phyloP scores from a whole-genome alignment of 1,284 basidiomycete genomes.

The Pseudozyma sp. region DNA sequence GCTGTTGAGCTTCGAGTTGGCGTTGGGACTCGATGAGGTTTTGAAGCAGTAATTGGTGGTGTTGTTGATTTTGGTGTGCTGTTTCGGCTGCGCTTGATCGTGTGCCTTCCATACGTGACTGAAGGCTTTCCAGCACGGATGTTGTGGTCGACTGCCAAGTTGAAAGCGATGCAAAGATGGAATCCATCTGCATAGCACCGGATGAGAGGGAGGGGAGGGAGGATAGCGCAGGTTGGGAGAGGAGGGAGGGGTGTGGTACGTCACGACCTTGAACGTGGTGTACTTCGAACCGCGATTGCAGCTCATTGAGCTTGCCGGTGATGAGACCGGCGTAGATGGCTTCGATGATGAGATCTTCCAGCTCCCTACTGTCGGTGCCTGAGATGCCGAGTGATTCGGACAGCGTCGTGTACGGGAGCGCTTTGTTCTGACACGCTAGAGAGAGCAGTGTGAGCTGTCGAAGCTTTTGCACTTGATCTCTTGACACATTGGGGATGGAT shows the following conservation, averaged over 20 bases:
- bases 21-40: conserved; percentile 27
- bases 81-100: conserved; percentile 10
- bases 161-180: conserved; percentile 9
- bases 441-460: conserved; percentile 91
- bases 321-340: conserved; percentile 90
- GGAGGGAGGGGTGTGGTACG: conserved; percentile 69
- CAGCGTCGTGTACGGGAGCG: conserved; percentile 38
- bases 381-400: conserved; percentile 30
- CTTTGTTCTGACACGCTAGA: conserved; percentile 28
- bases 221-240: conserved; percentile 3
- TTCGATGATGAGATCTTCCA: conserved; percentile 96
- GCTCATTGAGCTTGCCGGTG: conserved; percentile 90
- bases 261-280: conserved; percentile 92
- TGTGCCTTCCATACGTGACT: conserved; percentile 23
- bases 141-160: conserved; percentile 27
- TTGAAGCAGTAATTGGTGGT: conserved; percentile 25
- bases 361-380: conserved; percentile 75
- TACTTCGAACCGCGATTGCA: conserved; percentile 84
- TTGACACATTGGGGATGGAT: conserved; percentile 71
- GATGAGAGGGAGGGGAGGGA: conserved; percentile 4
- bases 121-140: conserved; percentile 21
- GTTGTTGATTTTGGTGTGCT: conserved; percentile 12
- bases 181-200: conserved; percentile 12
- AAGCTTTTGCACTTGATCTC: conserved; percentile 82
- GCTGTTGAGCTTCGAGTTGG: conserved; percentile 28